Evolutionary conservation across 2,329 filamentous ascomycete species (phyloP).

Genomic region (Alternaria conjuncta): DNA sequence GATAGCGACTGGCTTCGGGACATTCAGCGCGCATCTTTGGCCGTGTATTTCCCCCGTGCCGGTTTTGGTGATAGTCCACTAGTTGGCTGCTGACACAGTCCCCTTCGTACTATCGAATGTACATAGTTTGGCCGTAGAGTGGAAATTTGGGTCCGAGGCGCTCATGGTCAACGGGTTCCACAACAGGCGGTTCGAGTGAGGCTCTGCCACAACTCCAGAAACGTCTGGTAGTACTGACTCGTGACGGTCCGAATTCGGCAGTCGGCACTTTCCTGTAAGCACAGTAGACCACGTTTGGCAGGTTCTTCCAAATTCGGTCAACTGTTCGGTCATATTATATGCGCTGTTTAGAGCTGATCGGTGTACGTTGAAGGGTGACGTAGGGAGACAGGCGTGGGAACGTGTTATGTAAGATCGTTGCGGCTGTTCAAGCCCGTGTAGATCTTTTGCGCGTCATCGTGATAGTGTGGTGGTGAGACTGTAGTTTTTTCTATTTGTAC

Average conservation of each 20-base stretch:
- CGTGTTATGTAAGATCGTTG: not conserved
- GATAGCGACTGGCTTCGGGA: not conserved
- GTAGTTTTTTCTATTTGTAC: not conserved
- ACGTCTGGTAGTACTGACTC: not conserved
- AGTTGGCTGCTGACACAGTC: not conserved
- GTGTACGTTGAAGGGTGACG: not conserved
- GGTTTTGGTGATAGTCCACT: not conserved
- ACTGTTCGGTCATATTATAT: not conserved
- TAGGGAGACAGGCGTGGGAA: not conserved
- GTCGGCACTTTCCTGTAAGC: not conserved
- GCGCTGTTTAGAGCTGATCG: not conserved
- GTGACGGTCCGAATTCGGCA: not conserved
- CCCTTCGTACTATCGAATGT: not conserved
- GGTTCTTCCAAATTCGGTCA: not conserved
- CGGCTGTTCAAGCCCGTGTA: not conserved
- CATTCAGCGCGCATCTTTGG: not conserved
- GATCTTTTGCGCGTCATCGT: not conserved
- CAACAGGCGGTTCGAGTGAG: not conserved
- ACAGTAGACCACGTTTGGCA: not conserved
- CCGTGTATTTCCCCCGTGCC: not conserved
- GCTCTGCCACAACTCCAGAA: not conserved
- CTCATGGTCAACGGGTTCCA: not conserved
- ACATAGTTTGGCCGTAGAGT: not conserved
- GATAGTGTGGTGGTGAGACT: not conserved
- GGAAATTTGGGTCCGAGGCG: not conserved